phyloP scores from a whole-genome alignment of 495 filamentous ascomycete species.

The Cenococcum geophilum region DNA sequence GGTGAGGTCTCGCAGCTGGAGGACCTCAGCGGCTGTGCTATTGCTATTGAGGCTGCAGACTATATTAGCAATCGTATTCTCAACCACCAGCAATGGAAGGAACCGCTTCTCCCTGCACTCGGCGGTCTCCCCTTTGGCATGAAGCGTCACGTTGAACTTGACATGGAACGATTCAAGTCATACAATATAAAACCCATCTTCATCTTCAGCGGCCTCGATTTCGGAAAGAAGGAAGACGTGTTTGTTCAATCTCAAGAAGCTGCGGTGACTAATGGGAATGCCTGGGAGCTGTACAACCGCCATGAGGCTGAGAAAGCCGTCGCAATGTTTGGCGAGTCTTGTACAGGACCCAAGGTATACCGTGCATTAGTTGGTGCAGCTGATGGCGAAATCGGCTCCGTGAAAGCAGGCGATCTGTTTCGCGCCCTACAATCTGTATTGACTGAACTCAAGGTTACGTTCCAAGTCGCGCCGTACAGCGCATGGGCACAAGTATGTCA shows the following conservation, averaged over 20 bases:
- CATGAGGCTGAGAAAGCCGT: constrained; percentile 73
- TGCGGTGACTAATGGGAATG: constrained; percentile 41
- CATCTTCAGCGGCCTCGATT: constrained; percentile 80
- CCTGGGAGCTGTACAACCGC: constrained; percentile 84
- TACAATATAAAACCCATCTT: constrained; percentile 66
- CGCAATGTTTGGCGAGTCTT: constrained; percentile 70
- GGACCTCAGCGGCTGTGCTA: constrained; percentile 59
- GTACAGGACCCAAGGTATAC: constrained; percentile 44
- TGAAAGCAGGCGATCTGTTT: constrained; percentile 28
- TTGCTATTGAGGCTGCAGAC: constrained; percentile 86
- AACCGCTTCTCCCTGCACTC: constrained; percentile 82
- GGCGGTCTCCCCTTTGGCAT: constrained; percentile 82
- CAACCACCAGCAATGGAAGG: constrained; percentile 58
- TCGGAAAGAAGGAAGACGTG: constrained; percentile 61
- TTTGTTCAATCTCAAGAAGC: constrained; percentile 44
- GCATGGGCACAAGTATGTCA: constrained; percentile 73
- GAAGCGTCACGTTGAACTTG: constrained; percentile 60
- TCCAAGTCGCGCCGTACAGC: constrained; percentile 83
- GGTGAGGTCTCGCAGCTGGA: constrained; percentile 53
- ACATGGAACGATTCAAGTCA: constrained; percentile 62
- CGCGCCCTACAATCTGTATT: constrained; percentile 61
- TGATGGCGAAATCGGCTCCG: constrained; percentile 20
- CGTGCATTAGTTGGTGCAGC: neutral
- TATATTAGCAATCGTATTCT: constrained; percentile 69
- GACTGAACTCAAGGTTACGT: constrained; percentile 60